A percentile compares a stretch with the other conserved stretches of the same genome.
phyloP scores from a whole-genome alignment of 176 grass and related monocot genomes.

The Raddia distichophylla region DNA sequence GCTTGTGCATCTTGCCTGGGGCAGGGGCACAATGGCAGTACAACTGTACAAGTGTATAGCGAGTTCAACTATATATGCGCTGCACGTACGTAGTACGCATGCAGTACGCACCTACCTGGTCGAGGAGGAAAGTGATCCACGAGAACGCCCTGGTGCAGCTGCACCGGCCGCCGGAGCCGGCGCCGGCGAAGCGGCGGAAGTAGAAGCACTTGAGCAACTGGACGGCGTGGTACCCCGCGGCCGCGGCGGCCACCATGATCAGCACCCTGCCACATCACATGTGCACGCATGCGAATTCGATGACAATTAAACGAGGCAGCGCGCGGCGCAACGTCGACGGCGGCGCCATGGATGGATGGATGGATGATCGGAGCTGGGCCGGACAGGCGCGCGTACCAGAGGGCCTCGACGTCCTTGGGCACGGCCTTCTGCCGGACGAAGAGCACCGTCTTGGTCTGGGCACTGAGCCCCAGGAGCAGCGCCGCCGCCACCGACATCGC shows the following conservation, averaged over 20 bases:
- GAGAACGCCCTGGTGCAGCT: constrained; percentile 24
- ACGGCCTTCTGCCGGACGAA: constrained; percentile 66
- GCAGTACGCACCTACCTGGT: constrained; percentile 77
- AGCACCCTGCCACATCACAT: constrained; percentile 38
- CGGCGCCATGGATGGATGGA: no score
- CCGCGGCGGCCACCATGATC: constrained; percentile 41
- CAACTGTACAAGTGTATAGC: no score
- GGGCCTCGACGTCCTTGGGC: constrained; percentile 64
- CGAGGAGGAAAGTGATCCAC: constrained; percentile 65
- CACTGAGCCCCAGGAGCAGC: constrained; percentile 63
- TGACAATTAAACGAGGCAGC: no score
- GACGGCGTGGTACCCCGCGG: constrained; percentile 66
- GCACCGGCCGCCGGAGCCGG: background rate
- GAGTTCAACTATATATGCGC: no score
- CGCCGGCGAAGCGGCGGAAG: constrained; percentile 3
- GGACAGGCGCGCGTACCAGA: constrained; percentile 45
- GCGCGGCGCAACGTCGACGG: no score
- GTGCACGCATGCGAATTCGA: no score
- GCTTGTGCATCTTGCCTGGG: no score
- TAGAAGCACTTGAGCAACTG: constrained; percentile 56
- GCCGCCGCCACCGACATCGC: constrained; percentile 52
- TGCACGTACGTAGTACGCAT: no score
- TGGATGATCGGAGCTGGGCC: no score
- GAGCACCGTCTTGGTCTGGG: constrained; percentile 68
- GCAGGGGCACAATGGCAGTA: no score